Base-by-base conservation (phyloP, 164 flowering plant genomes). In the Annona squamosa region DNA sequence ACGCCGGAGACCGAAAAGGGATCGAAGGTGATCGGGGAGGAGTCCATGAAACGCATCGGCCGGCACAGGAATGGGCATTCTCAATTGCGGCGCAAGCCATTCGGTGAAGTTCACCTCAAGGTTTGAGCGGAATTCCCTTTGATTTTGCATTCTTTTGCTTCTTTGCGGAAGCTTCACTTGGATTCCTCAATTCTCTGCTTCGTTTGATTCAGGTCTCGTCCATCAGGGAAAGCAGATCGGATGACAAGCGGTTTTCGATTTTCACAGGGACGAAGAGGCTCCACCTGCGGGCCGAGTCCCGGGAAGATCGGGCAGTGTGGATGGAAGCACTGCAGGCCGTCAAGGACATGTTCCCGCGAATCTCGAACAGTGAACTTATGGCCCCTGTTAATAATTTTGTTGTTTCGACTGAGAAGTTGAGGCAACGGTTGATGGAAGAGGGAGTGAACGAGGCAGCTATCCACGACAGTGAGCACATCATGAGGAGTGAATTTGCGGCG, bases 331-430 rank as follows among this genome's bases (percentile, higher is more conserved):
- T 95, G 81, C 98, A 88, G 77, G 92, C 94, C 4, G 90, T 93
- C 71, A 95, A 95, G 75, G 97, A 93, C 71, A 85, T 95, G 97
- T 95, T 93, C 61, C 99, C 97, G 0, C 79, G 98, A 70, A 84
- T 91, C 78, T 93, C 97, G 10, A 91, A 93, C 78, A 85, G 97
- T 62, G 98, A 95, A 73, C 80, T 93, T 37, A 89, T 93, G 93
- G 92, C 86, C 57, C 83, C 92, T 0, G 62, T 75, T 0, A 83
- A 82, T 5, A 72, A 72, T 67, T 71, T 81, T 48, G 75, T 78
- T 4, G 85, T 93, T 3, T 93, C 97, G 1, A 93, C 97, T 0
- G 94, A 91, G 67, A 91, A 85, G 79, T 77, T 95, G 80, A 88
- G 96, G 82, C 88, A 89, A 73, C 80, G 88, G 67, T 82, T 95